These are phyloP conservation scores for Penicillium frequentans DNA, from an alignment of 2,329 filamentous ascomycete species.

Conservation along the genomic window DNA sequence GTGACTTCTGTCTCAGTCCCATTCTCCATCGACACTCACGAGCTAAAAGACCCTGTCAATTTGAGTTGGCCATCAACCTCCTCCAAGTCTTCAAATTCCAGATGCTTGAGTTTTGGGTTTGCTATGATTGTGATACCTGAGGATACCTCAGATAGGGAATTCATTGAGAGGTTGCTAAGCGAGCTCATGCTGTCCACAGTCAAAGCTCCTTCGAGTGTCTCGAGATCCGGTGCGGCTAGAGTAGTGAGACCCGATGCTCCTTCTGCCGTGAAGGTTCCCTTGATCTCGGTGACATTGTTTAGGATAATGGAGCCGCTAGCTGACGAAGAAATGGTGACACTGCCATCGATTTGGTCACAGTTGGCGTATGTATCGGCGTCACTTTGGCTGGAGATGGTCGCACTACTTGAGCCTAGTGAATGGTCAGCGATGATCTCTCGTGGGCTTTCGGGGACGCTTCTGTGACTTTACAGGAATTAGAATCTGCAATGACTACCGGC, in stretches of 20 bases:
- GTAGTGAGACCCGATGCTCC: conserved; percentile 15
- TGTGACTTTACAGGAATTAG: background rate
- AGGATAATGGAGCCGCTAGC: conserved; percentile 41
- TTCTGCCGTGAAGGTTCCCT: conserved; percentile 23
- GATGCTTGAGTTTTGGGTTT: conserved; percentile 20
- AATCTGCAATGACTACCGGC: background rate
- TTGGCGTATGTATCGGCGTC: conserved; percentile 33
- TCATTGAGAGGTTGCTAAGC: conserved; percentile 20
- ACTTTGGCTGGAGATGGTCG: conserved; percentile 42
- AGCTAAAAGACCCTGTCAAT: conserved; percentile 24
- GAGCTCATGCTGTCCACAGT: conserved; percentile 19
- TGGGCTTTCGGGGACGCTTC: background rate
- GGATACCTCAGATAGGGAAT: conserved; percentile 14
- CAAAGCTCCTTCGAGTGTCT: conserved; percentile 19
- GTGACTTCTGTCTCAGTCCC: background rate
- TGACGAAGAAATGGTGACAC: conserved; percentile 39
- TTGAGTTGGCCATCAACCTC: conserved; percentile 23
- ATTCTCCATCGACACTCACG: conserved; percentile 12
- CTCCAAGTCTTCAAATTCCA: conserved; percentile 24
- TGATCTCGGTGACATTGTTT: conserved; percentile 37
- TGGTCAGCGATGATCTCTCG: background rate
- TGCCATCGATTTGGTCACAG: conserved; percentile 43
- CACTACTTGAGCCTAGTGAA: conserved; percentile 40
- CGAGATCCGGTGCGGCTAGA: conserved; percentile 20
- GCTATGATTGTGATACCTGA: conserved; percentile 20